phyloP scores from a whole-genome alignment of 2,329 filamentous ascomycete species.

The Neofusicoccum sp. region DNA sequence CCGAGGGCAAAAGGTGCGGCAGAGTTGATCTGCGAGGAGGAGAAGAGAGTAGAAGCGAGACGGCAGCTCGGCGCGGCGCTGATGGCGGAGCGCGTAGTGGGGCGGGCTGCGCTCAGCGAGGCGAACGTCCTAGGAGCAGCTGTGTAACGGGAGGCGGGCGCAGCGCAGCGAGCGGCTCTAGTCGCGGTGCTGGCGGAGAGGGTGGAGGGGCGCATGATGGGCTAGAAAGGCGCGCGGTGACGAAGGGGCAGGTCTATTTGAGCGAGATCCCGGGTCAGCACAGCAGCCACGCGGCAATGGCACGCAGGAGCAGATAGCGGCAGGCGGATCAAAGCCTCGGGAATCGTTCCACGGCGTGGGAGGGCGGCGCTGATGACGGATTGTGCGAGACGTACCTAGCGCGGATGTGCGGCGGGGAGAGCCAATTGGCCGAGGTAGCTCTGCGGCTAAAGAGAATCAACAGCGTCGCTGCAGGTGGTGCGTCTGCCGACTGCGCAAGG shows the following conservation, averaged over 20 bases:
- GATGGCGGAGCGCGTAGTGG: neutral
- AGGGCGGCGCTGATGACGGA: slow-evolving; percentile 3
- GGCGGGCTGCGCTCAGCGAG: slow-evolving; percentile 2
- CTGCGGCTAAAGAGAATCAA: slow-evolving; percentile 12
- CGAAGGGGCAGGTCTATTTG: neutral
- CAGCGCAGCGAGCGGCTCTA: slow-evolving; percentile 7
- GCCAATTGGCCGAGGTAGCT: slow-evolving; percentile 14
- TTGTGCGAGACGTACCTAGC: slow-evolving; percentile 5
- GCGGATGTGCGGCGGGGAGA: slow-evolving; percentile 12
- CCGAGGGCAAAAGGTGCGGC: neutral
- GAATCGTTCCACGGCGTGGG: neutral
- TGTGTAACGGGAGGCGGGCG: neutral
- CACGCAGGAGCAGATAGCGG: slow-evolving; percentile 5
- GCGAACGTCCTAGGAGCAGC: slow-evolving; percentile 12
- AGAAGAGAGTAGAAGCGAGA: slow-evolving; percentile 1
- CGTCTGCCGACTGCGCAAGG: neutral
- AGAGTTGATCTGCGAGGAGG: neutral
- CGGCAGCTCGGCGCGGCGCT: slow-evolving; percentile 6
- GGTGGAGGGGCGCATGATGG: slow-evolving; percentile 12
- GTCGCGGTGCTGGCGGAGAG: slow-evolving; percentile 14
- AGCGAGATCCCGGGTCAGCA: neutral
- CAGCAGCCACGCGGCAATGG: neutral
- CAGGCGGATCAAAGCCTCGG: neutral
- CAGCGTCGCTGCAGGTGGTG: neutral
- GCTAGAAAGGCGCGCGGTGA: slow-evolving; percentile 2